Conservation (phyloP, 805 yeast species). For the Nakazawaea peltata region DNA sequence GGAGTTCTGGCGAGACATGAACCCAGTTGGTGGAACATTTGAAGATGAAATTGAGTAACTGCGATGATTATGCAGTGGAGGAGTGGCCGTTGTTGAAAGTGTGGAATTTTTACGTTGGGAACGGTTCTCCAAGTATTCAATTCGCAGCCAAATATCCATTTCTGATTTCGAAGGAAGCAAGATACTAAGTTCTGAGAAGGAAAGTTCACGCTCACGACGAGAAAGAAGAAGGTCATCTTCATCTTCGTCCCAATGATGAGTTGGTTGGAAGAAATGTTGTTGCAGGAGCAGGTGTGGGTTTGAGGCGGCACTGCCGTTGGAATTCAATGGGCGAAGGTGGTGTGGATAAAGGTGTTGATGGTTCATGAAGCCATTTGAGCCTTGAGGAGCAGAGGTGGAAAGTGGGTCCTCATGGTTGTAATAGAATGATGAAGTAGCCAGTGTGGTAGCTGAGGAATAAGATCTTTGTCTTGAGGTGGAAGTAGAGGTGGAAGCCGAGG, state of each 20-base stretch:
- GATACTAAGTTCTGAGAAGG: constrained; percentile 66
- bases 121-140: constrained; percentile 32
- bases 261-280: constrained; percentile 8
- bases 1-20: no score
- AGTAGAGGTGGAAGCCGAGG: not conserved
- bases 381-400: not conserved
- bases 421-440: not conserved
- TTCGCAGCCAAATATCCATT: constrained; percentile 61
- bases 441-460: constrained; percentile 1
- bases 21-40: not conserved
- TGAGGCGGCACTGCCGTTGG: not conserved
- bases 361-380: not conserved
- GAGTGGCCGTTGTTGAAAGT: no score
- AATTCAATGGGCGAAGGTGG: not conserved
- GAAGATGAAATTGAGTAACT: no score
- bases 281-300: constrained; percentile 1
- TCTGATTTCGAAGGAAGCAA: constrained; percentile 68
- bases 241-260: constrained; percentile 46
- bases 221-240: constrained; percentile 63
- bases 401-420: constrained; percentile 2
- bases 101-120: not conserved
- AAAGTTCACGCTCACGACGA: constrained; percentile 48
- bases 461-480: constrained; percentile 2
- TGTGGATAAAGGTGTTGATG: not conserved
- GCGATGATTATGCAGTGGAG: no score